These are phyloP conservation scores for Pelargonium exstipulatum DNA, from an alignment of 441 rosid species.

Conservation along the genomic window DNA sequence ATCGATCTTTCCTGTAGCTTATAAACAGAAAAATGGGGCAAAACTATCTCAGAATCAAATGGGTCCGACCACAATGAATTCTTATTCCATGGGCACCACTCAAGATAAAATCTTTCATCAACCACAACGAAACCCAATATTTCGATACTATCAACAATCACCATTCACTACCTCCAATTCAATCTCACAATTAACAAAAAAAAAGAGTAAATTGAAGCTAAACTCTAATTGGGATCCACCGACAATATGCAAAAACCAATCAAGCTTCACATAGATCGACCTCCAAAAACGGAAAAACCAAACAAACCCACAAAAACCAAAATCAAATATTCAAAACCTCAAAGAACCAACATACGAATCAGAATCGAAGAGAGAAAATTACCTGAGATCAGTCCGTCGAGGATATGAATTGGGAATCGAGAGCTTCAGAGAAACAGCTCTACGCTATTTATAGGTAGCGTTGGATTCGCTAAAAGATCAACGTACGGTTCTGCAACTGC, in stretches of 20 bases:
- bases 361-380: background rate
- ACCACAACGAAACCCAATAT: background rate
- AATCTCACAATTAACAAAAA: background rate
- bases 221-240: background rate
- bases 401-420: background rate
- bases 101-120: background rate
- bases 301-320: background rate
- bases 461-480: background rate
- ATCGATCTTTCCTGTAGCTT: background rate
- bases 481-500: conserved; percentile 1
- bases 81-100: background rate
- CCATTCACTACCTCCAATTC: background rate
- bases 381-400: background rate
- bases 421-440: background rate
- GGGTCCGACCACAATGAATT: background rate
- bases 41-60: background rate
- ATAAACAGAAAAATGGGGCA: background rate
- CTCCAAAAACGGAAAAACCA: background rate
- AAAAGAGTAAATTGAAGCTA: background rate
- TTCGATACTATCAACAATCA: background rate
- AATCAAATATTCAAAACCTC: background rate
- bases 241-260: background rate
- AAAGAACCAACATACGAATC: background rate
- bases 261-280: conserved; percentile 3
- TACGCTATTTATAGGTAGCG: background rate